Conservation (phyloP, 331 rosid genomes). For the Malus hybrid region DNA sequence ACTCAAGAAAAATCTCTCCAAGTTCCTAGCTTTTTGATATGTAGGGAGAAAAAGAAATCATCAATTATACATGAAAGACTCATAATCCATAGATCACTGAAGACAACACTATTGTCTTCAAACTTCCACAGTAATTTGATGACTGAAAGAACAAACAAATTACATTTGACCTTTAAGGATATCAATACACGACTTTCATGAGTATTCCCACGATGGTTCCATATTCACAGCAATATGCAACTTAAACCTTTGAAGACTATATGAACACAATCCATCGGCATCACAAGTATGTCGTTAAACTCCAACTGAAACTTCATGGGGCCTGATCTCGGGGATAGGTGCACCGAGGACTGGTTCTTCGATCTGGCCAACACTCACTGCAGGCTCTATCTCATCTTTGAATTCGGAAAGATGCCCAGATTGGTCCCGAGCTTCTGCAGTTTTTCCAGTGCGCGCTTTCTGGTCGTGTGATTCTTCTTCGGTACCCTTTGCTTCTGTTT, state of each 20-base stretch:
- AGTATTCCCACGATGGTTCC: neutral
- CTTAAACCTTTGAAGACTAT: slow-evolving; percentile 22
- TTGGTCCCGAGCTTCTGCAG: slow-evolving; percentile 29
- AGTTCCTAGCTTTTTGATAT: neutral
- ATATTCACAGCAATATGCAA: slow-evolving; percentile 13
- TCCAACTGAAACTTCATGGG: slow-evolving; percentile 64
- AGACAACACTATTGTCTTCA: neutral
- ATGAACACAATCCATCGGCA: slow-evolving; percentile 16
- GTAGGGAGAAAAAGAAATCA: neutral
- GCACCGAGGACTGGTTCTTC: slow-evolving; percentile 19
- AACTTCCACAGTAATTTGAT: neutral
- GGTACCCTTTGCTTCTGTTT: slow-evolving; percentile 26
- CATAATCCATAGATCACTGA: neutral
- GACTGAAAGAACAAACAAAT: neutral
- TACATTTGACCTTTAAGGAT: neutral
- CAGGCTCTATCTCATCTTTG: slow-evolving; percentile 25
- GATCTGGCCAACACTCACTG: slow-evolving; percentile 19
- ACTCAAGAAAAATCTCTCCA: too few relatives aligned
- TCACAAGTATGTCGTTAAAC: slow-evolving; percentile 27
- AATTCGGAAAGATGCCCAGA: slow-evolving; percentile 15
- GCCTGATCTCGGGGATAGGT: slow-evolving; percentile 41
- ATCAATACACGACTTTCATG: neutral
- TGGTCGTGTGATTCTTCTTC: slow-evolving; percentile 26
- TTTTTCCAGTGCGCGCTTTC: slow-evolving; percentile 23
- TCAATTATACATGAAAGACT: neutral